Evolutionary conservation across 2,329 filamentous ascomycete species (phyloP).

Genomic region (Falciphora oryzae): DNA sequence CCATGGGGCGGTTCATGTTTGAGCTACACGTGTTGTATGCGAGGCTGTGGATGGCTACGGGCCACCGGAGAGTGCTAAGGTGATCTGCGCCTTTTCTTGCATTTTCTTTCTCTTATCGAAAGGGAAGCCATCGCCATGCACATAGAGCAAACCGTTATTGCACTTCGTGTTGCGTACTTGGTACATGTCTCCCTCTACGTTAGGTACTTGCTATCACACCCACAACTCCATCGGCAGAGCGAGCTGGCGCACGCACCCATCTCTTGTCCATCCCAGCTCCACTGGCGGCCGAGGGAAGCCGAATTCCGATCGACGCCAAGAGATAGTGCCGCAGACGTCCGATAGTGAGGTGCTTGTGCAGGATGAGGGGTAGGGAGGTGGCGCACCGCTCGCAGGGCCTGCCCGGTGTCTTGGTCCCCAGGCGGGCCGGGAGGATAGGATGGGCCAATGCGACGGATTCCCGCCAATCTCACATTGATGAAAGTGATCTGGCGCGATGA

Average conservation of each 20-base stretch:
- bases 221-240: background rate
- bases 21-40: slow-evolving; percentile 34
- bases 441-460: background rate
- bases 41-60: slow-evolving; percentile 33
- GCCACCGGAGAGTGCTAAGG: slow-evolving; percentile 29
- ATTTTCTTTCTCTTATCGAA: background rate
- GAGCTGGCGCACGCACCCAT: too few species aligned
- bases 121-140: background rate
- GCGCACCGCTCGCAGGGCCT: too few species aligned
- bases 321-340: background rate
- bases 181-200: too few species aligned
- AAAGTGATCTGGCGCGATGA: background rate
- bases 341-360: background rate
- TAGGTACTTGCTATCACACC: background rate
- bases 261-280: too few species aligned
- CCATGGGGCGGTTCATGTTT: slow-evolving; percentile 31
- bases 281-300: background rate
- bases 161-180: too few species aligned
- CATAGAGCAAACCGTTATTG: background rate
- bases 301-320: background rate
- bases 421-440: background rate
- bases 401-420: too few species aligned
- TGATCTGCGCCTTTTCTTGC: slow-evolving; percentile 1
- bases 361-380: background rate
- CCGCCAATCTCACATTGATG: background rate